Evolutionary conservation across 805 yeast species (phyloP).

Genomic region (Yarrowia sp.): DNA sequence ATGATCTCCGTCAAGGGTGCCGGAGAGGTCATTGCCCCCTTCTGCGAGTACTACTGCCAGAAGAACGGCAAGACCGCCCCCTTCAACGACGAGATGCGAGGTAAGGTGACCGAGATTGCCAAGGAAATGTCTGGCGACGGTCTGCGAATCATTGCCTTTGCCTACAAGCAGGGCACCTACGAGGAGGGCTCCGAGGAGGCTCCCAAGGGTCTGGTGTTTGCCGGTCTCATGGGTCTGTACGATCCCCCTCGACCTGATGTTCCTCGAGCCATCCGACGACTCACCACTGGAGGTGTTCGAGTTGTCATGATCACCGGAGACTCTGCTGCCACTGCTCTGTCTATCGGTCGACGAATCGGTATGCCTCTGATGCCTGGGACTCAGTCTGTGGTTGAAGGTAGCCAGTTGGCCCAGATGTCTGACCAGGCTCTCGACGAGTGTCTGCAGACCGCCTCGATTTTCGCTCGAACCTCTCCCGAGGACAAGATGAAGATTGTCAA

Average conservation of each 20-base stretch:
- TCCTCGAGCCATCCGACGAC: conserved; percentile 69
- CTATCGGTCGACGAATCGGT: conserved; percentile 89
- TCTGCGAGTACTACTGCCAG: conserved; percentile 66
- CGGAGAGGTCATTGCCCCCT: conserved; percentile 69
- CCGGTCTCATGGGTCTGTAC: conserved; percentile 93
- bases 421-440: conserved; percentile 77
- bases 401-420: conserved; percentile 73
- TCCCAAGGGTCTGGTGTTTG: conserved; percentile 68
- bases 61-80: conserved; percentile 66
- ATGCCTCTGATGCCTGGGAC: conserved; percentile 70
- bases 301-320: conserved; percentile 99
- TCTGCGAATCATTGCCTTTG: conserved; percentile 83
- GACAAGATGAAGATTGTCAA: conserved; percentile 89
- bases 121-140: conserved; percentile 79
- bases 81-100: conserved; percentile 55
- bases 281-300: conserved; percentile 92
- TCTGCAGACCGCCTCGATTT: conserved; percentile 82
- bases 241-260: conserved; percentile 97
- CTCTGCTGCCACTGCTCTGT: conserved; percentile 82
- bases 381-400: conserved; percentile 82
- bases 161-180: conserved; percentile 55
- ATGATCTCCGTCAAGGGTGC: conserved; percentile 87
- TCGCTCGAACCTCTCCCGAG: conserved; percentile 95
- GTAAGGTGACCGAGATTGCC: conserved; percentile 62
- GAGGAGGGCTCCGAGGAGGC: conserved; percentile 42